phyloP scores from a whole-genome alignment of 306 rosid species.

The Fragaria iinumae region DNA sequence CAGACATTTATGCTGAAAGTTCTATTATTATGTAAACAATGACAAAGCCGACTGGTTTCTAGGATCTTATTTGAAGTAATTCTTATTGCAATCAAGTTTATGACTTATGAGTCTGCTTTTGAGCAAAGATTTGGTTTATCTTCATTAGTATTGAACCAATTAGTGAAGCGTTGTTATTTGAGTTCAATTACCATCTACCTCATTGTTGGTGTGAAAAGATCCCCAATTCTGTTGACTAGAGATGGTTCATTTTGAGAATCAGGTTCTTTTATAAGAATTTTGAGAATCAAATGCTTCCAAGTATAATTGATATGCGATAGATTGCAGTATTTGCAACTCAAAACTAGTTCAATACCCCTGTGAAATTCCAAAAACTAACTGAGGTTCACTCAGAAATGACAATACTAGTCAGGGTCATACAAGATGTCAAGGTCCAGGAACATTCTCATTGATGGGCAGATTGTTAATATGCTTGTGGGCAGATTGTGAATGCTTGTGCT shows the following conservation, averaged over 20 bases:
- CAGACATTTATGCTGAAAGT: background rate
- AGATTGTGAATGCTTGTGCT: conserved; percentile 56
- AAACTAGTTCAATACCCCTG: background rate
- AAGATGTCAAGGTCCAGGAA: background rate
- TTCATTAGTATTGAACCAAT: background rate
- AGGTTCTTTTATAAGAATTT: background rate
- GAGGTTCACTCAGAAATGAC: background rate
- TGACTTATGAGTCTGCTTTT: background rate
- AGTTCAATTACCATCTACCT: background rate
- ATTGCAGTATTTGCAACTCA: background rate
- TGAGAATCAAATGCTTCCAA: too few species aligned
- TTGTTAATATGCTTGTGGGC: conserved; percentile 60
- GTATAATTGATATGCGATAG: too few species aligned
- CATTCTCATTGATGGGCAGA: conserved; percentile 29
- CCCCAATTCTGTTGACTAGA: background rate
- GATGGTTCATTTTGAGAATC: background rate
- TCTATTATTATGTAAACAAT: conserved; percentile 13
- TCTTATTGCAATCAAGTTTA: background rate
- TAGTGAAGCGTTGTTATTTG: background rate
- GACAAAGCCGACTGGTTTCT: background rate
- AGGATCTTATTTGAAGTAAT: conserved; percentile 7
- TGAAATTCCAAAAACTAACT: background rate
- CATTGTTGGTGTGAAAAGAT: background rate
- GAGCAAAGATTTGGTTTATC: background rate
- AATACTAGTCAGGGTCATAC: background rate